Evolutionary conservation across 495 filamentous ascomycete species (phyloP).

Genomic region (Penicillium arizonense): DNA sequence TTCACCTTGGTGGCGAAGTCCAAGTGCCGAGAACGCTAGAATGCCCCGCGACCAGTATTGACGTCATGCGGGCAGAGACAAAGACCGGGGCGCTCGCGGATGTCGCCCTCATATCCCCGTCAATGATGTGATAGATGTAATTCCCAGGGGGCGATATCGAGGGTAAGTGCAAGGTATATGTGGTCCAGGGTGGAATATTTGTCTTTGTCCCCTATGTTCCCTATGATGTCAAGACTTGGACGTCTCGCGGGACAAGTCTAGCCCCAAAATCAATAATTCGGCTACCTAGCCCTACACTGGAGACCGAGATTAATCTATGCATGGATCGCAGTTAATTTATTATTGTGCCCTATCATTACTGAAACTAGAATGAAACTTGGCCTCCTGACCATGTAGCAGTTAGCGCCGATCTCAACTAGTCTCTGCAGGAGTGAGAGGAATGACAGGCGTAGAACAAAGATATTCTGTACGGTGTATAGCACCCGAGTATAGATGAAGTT

Average conservation of each 20-base stretch:
- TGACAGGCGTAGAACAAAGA: too few relatives aligned
- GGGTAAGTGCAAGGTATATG: neutral
- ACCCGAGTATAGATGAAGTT: too few relatives aligned
- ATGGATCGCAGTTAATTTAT: neutral
- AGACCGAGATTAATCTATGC: neutral
- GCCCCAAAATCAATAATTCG: neutral
- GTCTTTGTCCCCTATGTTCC: neutral
- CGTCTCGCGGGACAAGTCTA: neutral
- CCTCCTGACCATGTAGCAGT: neutral
- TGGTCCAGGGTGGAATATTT: neutral
- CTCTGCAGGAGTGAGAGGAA: neutral
- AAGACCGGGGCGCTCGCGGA: neutral
- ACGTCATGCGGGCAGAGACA: constrained; percentile 3
- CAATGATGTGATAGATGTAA: neutral
- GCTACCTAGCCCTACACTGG: neutral
- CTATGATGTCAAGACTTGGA: neutral
- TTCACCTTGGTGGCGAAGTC: neutral
- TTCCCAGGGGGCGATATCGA: neutral
- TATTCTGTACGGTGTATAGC: too few relatives aligned
- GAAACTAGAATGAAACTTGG: neutral
- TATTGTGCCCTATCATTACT: neutral
- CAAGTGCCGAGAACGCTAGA: neutral
- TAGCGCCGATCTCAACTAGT: constrained; percentile 2
- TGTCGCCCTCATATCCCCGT: neutral
- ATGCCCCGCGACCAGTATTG: neutral